Evolutionary conservation across 2,329 filamentous ascomycete genomes (phyloP), one percentile per base, ranked within the genome.

Genomic region (Amphichorda felina): DNA sequence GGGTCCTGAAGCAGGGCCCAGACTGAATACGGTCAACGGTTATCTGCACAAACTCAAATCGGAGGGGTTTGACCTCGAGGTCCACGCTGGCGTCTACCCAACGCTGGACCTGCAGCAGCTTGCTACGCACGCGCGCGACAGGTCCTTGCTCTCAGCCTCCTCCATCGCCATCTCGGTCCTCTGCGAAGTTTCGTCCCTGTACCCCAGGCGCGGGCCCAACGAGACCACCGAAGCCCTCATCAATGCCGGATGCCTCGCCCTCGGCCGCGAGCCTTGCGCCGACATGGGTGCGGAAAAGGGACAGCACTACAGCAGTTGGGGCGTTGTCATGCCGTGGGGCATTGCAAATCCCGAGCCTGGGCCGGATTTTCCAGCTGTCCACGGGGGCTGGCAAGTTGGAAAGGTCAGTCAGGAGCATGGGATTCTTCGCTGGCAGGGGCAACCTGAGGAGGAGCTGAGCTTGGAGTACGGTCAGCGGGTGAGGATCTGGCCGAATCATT

Each of bases 331-430:
- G 41, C 65, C 70, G 1, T 82, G 76, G 71, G 61, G 62, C 6
- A 40, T 43, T 9, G 44, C 43, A n/a, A 43, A 50, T 36, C 52
- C 55, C 2, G 46, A 44, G 0, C 53, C 54, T 1, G 55, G 54
- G 1, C 45, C 61, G 5, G 57, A 60, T 3, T 66, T 66, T 40
- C 61, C 62, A 3, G 51, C 48, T 10, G 53, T 55, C 9, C 52
- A 60, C 38, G 56, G 52, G 4, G 68, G 66, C 1, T 82, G 82
- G 77, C 69, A 82, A 46, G 72, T 88, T 2, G 74, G 70, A 9
- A 68, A 72, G 22, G 72, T 87, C 36, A 79, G 75, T 44, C 82
- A 88, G 57, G 83, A 89, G 56, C 83, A 88, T 57, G 80, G 79
- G 0, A 72, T 85, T 34, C 49, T 88, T 43, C 60, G 58, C 3